A percentile compares a stretch with the other conserved stretches of the same genome.
Evolutionary conservation across 2,329 filamentous ascomycete genomes (phyloP).

Genomic region (Colletotrichum camelliae): DNA sequence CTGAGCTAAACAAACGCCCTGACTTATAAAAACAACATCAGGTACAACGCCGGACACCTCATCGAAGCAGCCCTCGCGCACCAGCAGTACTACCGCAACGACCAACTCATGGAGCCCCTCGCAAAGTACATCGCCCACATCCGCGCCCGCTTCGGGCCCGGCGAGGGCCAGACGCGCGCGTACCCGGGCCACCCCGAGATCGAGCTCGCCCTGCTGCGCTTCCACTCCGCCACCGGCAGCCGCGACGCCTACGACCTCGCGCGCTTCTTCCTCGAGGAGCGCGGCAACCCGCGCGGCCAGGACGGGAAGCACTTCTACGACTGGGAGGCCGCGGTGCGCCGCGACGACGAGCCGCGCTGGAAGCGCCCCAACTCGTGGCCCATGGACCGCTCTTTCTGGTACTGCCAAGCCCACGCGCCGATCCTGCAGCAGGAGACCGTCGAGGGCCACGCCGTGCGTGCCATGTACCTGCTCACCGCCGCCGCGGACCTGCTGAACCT

Average conservation of each 20-base stretch:
- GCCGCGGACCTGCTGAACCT: slow-evolving; percentile 59
- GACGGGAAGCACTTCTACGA: slow-evolving; percentile 59
- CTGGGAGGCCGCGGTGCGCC: slow-evolving; percentile 45
- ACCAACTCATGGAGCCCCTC: slow-evolving; percentile 56
- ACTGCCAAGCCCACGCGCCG: slow-evolving; percentile 62
- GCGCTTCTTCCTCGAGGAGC: slow-evolving; percentile 61
- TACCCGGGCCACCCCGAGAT: slow-evolving; percentile 66
- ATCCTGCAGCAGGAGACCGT: slow-evolving; percentile 58
- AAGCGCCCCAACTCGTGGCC: slow-evolving; percentile 54
- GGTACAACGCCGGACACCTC: slow-evolving; percentile 66
- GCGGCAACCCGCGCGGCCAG: slow-evolving; percentile 53
- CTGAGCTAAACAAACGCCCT: not conserved
- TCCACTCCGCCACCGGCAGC: slow-evolving; percentile 36
- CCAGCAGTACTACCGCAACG: slow-evolving; percentile 54
- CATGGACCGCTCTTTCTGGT: slow-evolving; percentile 46
- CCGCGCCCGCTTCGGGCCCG: slow-evolving; percentile 55
- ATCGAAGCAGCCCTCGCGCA: slow-evolving; percentile 67
- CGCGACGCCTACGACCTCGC: slow-evolving; percentile 50
- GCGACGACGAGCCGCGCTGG: slow-evolving; percentile 35
- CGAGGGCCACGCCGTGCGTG: slow-evolving; percentile 65
- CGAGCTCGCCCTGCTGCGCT: slow-evolving; percentile 50
- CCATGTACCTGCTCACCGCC: slow-evolving; percentile 65
- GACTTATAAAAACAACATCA: slow-evolving; percentile 24
- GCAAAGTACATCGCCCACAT: slow-evolving; percentile 60
- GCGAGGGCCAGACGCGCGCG: slow-evolving; percentile 53